A percentile compares a stretch with the other conserved stretches of the same genome.
phyloP scores from a whole-genome alignment of 805 yeast genomes.

The Ogataea thermomethanolica region DNA sequence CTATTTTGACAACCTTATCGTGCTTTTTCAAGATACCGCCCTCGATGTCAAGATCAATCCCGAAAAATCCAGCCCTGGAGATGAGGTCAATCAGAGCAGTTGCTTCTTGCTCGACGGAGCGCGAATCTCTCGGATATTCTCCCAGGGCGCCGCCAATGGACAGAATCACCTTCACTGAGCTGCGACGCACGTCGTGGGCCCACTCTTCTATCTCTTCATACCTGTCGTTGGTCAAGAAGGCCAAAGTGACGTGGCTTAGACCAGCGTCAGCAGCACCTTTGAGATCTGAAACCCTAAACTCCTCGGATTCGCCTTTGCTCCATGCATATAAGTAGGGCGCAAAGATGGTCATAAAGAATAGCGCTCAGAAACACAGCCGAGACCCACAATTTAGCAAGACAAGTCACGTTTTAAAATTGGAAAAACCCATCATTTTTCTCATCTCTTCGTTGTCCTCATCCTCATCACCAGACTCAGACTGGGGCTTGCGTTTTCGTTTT shows the following conservation, averaged over 20 bases:
- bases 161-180: constrained; percentile 23
- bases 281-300: constrained; percentile 19
- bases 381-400: background rate
- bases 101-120: constrained; percentile 16
- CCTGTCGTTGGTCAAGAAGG: constrained; percentile 25
- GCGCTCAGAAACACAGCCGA: constrained; percentile 5
- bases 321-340: constrained; percentile 33
- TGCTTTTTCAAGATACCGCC: constrained; percentile 18
- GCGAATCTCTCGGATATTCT: constrained; percentile 20
- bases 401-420: constrained; percentile 13
- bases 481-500: constrained; percentile 23
- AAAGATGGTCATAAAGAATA: constrained; percentile 22
- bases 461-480: constrained; percentile 16
- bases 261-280: constrained; percentile 13
- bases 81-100: constrained; percentile 16
- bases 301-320: constrained; percentile 18
- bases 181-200: constrained; percentile 21
- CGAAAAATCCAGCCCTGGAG: constrained; percentile 12
- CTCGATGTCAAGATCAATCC: constrained; percentile 33
- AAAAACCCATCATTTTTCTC: constrained; percentile 54
- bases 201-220: constrained; percentile 27
- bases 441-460: constrained; percentile 26
- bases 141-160: constrained; percentile 34
- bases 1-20: constrained; percentile 10
- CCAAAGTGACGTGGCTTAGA: constrained; percentile 24